Evolutionary conservation across 2,329 filamentous ascomycete genomes (phyloP).

Genomic region (Microthyrium microscopicum): DNA sequence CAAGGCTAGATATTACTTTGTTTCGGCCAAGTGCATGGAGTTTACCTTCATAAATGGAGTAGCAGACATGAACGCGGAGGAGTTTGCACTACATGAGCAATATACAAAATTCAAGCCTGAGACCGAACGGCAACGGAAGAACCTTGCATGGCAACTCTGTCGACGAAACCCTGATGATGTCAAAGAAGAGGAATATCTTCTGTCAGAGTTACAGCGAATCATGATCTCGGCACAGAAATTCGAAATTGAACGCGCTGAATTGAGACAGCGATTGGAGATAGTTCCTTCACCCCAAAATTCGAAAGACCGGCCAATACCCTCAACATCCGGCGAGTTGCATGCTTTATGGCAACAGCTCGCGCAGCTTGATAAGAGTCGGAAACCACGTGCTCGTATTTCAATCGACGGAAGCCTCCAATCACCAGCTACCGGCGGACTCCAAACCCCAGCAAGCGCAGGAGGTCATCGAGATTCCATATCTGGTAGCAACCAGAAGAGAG

Average conservation of each 20-base stretch:
- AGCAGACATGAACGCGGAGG: conserved; percentile 58
- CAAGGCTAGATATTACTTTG: conserved; percentile 78
- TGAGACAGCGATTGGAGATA: conserved; percentile 75
- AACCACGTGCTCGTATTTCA: conserved; percentile 41
- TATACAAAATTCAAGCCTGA: conserved; percentile 75
- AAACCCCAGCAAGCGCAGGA: conserved; percentile 15
- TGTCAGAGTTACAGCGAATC: conserved; percentile 85
- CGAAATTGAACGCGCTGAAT: conserved; percentile 72
- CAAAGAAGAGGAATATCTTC: conserved; percentile 74
- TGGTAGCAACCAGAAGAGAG: conserved; percentile 17
- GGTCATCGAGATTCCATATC: conserved; percentile 28
- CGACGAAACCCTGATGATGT: conserved; percentile 73
- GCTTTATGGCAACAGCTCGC: conserved; percentile 70
- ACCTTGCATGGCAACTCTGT: conserved; percentile 65
- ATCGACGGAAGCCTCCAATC: conserved; percentile 19
- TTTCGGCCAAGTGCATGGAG: conserved; percentile 39
- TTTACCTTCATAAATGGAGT: conserved; percentile 19
- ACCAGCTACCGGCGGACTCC: conserved; percentile 2
- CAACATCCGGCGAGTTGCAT: conserved; percentile 46
- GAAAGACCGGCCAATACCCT: conserved; percentile 40
- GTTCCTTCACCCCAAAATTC: conserved; percentile 39
- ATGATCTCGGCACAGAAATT: conserved; percentile 71
- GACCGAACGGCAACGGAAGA: conserved; percentile 66
- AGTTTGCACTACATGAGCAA: conserved; percentile 68
- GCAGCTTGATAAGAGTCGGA: conserved; percentile 73